Percentiles rank a stretch among this genome's conserved stretches.
phyloP scores from a whole-genome alignment of 1,284 basidiomycete genomes.

The Heterobasidion parviporum region DNA sequence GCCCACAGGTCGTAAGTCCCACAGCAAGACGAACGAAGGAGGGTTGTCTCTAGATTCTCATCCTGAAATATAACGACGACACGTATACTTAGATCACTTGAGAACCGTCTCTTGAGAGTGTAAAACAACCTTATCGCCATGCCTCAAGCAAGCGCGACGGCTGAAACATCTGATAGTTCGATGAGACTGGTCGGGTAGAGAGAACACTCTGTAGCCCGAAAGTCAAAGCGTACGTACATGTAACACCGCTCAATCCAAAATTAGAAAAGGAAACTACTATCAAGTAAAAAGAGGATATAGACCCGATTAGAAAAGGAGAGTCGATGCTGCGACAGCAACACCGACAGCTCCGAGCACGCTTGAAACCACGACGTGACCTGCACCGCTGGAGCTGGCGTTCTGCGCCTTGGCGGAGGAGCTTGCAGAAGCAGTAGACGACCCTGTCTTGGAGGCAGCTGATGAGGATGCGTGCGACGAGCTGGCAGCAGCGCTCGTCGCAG shows the following conservation, averaged over 20 bases:
- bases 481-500: conserved; percentile 12
- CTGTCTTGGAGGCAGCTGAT: background rate
- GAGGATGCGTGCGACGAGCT: conserved; percentile 5
- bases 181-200: conserved; percentile 2
- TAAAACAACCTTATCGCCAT: too few relatives aligned
- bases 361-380: conserved; percentile 15
- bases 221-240: too few relatives aligned
- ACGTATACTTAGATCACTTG: too few relatives aligned
- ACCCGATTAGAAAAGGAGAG: background rate
- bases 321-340: conserved; percentile 10
- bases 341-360: conserved; percentile 18
- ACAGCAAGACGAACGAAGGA: too few relatives aligned
- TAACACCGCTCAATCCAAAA: background rate
- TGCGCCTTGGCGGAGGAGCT: conserved; percentile 10
- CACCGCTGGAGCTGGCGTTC: conserved; percentile 17
- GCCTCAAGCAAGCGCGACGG: too few relatives aligned
- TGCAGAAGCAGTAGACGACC: conserved; percentile 9
- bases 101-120: too few relatives aligned
- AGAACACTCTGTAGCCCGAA: background rate
- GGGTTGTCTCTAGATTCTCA: too few relatives aligned
- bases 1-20: too few relatives aligned
- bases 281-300: background rate
- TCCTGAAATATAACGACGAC: too few relatives aligned
- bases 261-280: background rate
- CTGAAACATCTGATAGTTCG: background rate